Conservation (phyloP, 257 asterid species). For the Solanum pennellii region DNA sequence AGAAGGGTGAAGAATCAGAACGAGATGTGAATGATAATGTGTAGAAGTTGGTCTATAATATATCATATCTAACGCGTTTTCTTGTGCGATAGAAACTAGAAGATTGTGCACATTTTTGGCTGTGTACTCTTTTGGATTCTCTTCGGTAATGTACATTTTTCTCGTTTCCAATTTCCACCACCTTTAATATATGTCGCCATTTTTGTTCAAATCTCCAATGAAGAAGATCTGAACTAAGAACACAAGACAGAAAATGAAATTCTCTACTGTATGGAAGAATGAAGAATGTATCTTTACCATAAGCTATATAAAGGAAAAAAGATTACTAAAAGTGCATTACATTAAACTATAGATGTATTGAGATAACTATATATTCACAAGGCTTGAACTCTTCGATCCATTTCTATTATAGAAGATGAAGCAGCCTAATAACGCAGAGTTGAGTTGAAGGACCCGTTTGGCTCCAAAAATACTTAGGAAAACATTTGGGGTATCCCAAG, state of each 20-base stretch:
- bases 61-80: neutral
- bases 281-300: neutral
- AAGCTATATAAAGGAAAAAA: neutral
- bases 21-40: constrained; percentile 56
- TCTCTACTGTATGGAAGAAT: neutral
- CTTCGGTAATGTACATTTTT: neutral
- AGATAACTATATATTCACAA: no score
- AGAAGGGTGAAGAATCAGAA: constrained; percentile 34
- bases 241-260: neutral
- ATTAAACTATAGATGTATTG: no score
- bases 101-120: neutral
- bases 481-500: no score
- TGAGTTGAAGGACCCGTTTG: no score
- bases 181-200: neutral
- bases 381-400: no score
- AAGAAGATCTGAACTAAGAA: neutral
- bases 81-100: neutral
- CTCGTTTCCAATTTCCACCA: neutral
- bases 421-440: no score
- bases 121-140: constrained; percentile 1
- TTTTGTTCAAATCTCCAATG: neutral
- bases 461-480: no score
- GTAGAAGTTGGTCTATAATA: constrained; percentile 13
- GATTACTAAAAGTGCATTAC: no score
- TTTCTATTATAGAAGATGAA: no score